phyloP scores from a whole-genome alignment of 768 basidiomycete genomes.

The Kwoniella botswanensis region DNA sequence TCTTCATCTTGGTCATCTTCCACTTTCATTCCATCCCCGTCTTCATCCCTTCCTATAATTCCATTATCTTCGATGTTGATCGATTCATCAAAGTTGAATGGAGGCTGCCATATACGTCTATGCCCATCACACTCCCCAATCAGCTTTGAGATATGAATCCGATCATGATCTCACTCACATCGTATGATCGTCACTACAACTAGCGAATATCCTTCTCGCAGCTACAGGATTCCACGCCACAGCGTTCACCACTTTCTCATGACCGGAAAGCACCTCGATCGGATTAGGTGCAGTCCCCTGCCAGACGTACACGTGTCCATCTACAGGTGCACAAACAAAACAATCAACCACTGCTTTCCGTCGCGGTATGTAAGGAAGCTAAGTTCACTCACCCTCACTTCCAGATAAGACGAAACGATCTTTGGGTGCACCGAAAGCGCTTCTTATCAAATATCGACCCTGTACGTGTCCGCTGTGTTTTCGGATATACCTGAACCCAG shows the following conservation, averaged over 20 bases:
- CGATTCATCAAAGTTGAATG: slow-evolving; percentile 2
- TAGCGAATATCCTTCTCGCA: slow-evolving; percentile 84
- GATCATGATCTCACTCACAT: slow-evolving; percentile 60
- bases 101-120: slow-evolving; percentile 56
- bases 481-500: slow-evolving; percentile 68
- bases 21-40: not conserved
- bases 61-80: not conserved
- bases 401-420: slow-evolving; percentile 90
- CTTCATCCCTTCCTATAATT: not conserved
- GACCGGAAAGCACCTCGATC: slow-evolving; percentile 86
- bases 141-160: not conserved
- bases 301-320: slow-evolving; percentile 94
- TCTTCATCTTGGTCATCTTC: not conserved
- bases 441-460: slow-evolving; percentile 81
- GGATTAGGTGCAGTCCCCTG: slow-evolving; percentile 81
- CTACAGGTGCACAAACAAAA: slow-evolving; percentile 61
- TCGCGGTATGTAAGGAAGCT: no score
- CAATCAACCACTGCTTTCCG: not conserved
- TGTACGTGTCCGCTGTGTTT: slow-evolving; percentile 87
- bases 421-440: slow-evolving; percentile 89
- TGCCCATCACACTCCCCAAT: not conserved
- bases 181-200: slow-evolving; percentile 89
- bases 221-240: slow-evolving; percentile 95
- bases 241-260: slow-evolving; percentile 86
- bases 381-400: slow-evolving; percentile 76